phyloP scores from a whole-genome alignment of 306 rosid genomes.

The Medicago ruthenica region DNA sequence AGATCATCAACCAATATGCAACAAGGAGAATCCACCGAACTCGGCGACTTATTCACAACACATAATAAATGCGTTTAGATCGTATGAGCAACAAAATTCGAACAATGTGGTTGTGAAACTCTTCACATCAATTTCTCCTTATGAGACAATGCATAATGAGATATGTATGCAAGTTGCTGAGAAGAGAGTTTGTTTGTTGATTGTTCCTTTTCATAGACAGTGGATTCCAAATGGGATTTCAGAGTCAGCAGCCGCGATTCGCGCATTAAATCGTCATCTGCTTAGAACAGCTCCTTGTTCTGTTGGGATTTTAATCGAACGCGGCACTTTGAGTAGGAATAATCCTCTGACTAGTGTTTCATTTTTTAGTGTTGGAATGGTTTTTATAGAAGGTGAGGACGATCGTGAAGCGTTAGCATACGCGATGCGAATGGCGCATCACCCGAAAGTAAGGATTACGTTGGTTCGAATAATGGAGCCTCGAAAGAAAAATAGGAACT shows the following conservation, averaged over 20 bases:
- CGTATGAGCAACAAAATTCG: conserved; percentile 39
- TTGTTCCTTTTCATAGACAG: conserved; percentile 61
- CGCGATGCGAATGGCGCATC: conserved; percentile 55
- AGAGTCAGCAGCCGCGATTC: conserved; percentile 27
- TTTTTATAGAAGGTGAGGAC: conserved; percentile 63
- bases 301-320: conserved; percentile 61
- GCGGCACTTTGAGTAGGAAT: conserved; percentile 4
- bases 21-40: background rate
- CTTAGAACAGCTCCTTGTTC: conserved; percentile 63
- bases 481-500: background rate
- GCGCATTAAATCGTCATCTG: conserved; percentile 59
- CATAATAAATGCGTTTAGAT: conserved; percentile 55
- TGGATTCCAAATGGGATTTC: background rate
- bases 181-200: conserved; percentile 51
- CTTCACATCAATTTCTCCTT: conserved; percentile 62
- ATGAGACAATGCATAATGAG: conserved; percentile 68
- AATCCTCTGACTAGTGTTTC: background rate
- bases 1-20: conserved; percentile 28
- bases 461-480: conserved; percentile 42
- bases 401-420: conserved; percentile 67
- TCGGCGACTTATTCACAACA: conserved; percentile 36
- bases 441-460: conserved; percentile 45
- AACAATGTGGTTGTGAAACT: conserved; percentile 42
- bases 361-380: conserved; percentile 45
- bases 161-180: conserved; percentile 56